Evolutionary conservation across 768 basidiomycete species (phyloP).

Genomic region (Lactarius vividus): DNA sequence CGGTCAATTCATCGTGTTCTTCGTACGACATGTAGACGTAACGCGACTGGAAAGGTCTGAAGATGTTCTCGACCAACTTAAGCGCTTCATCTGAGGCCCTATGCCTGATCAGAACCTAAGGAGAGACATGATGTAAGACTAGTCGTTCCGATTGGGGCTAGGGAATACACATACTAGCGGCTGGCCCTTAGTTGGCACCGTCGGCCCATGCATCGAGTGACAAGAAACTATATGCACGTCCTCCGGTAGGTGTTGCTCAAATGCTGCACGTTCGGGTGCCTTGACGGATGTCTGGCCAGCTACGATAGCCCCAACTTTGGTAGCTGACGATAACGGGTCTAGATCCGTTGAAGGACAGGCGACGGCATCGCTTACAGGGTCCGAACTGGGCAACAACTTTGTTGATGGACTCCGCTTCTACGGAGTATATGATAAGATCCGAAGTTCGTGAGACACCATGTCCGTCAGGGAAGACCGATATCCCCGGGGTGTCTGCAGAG

Average conservation of each 20-base stretch:
- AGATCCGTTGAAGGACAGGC: not conserved
- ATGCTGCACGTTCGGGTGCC: constrained; percentile 86
- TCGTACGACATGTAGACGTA: constrained; percentile 94
- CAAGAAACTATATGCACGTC: constrained; percentile 90
- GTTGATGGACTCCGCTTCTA: constrained; percentile 87
- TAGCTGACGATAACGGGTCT: constrained; percentile 49
- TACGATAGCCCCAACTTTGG: constrained; percentile 88
- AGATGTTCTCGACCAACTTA: constrained; percentile 73
- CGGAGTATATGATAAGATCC: constrained; percentile 93
- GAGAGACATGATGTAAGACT: not conserved
- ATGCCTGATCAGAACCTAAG: constrained; percentile 84
- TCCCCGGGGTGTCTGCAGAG: constrained; percentile 49
- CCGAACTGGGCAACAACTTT: constrained; percentile 85
- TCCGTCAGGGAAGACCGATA: constrained; percentile 73
- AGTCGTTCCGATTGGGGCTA: not conserved
- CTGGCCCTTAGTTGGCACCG: constrained; percentile 83
- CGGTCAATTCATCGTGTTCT: constrained; percentile 94
- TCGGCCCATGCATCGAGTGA: constrained; percentile 93
- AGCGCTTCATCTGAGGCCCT: constrained; percentile 74
- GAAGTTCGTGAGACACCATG: constrained; percentile 85
- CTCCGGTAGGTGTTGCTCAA: constrained; percentile 79
- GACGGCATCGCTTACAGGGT: constrained; percentile 62
- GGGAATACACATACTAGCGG: constrained; percentile 62
- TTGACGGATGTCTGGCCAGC: constrained; percentile 97
- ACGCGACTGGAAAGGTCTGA: constrained; percentile 75